phyloP scores from a whole-genome alignment of 2,329 filamentous ascomycete species.

The Ploettnerulaceae sp. region DNA sequence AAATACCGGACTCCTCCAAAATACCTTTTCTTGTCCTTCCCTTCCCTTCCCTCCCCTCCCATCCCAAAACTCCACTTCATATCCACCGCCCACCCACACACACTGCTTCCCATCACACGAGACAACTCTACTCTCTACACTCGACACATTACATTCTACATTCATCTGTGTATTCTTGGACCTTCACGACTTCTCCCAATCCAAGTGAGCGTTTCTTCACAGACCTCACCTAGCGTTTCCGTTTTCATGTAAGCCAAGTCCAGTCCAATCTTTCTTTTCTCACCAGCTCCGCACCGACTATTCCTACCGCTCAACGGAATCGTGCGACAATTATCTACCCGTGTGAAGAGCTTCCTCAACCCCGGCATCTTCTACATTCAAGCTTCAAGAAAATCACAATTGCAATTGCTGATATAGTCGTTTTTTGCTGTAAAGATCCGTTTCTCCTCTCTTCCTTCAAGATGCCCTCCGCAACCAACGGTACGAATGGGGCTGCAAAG shows the following conservation, averaged over 20 bases:
- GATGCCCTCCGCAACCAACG: conserved; percentile 31
- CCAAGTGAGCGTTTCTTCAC: background rate
- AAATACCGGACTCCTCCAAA: conserved; percentile 6
- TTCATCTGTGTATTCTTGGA: background rate
- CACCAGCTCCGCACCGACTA: no score
- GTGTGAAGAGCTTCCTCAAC: background rate
- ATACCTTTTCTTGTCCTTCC: background rate
- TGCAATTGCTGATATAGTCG: conserved; percentile 21
- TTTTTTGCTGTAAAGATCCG: conserved; percentile 9
- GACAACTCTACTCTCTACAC: background rate
- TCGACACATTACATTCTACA: background rate
- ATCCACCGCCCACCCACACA: background rate
- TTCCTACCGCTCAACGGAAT: no score
- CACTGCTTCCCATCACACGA: background rate
- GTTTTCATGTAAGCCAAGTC: conserved; percentile 11
- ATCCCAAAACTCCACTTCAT: background rate
- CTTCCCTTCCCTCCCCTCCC: background rate
- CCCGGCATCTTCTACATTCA: no score
- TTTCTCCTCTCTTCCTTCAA: conserved; percentile 18
- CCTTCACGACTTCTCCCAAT: background rate
- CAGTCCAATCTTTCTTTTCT: background rate
- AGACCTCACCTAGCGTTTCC: conserved; percentile 6
- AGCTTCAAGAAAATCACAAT: conserved; percentile 15
- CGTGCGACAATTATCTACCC: background rate
- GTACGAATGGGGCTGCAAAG: conserved; percentile 43